Evolutionary conservation across 2,329 filamentous ascomycete genomes (phyloP), one percentile per base, ranked within the genome.

Genomic region (Stromatinia cepivora): DNA sequence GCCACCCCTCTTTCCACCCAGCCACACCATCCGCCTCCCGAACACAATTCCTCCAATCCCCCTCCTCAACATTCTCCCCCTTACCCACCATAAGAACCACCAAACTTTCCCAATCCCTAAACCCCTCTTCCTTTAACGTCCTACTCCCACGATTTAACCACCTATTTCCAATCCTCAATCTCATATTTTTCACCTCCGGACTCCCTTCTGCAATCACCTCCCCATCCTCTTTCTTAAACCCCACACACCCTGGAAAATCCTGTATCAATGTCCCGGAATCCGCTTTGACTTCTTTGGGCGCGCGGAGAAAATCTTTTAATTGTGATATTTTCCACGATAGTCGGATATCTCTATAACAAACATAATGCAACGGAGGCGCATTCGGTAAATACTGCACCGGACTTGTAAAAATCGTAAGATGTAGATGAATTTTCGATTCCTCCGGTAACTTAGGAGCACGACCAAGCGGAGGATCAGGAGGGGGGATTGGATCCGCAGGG

Each of bases 1-100:
- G 66, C 66, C 66, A 68, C 1, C 58, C 66, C 22, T 63, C 34
- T 22, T 7, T 48, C 59, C n/a, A 58, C 17, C 66, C 66, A 3
- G 36, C 28, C 3, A 56, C 11, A 0, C 66, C 66, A 68, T 68
- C 66, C 22, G 28, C 45, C 7, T 62, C 66, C n/a, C 9, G 15
- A 2, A 67, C 17, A 28, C 31, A 61, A 9, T 61, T n/a, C 25
- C 15, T 42, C 31, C 66, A 48, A 8, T 28, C 45, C 6, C 20
- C 25, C 7, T 8, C 15, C 10, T 4, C 17, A 2, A 52, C 1
- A 45, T 45, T n/a, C 36, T 54, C 63, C 1, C 28, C 39, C n/a
- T 31, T 1, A 7, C 22, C 36, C 6, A 54, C 22, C 28, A 66
- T 31, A 6, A 66, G 4, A 25, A 57, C 50, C 1, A 56, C 39